Percentiles rank a stretch among this genome's conserved stretches.
These are phyloP conservation scores for Chalciporus piperatus DNA, from an alignment of 768 basidiomycete genomes.

Conservation along the genomic window DNA sequence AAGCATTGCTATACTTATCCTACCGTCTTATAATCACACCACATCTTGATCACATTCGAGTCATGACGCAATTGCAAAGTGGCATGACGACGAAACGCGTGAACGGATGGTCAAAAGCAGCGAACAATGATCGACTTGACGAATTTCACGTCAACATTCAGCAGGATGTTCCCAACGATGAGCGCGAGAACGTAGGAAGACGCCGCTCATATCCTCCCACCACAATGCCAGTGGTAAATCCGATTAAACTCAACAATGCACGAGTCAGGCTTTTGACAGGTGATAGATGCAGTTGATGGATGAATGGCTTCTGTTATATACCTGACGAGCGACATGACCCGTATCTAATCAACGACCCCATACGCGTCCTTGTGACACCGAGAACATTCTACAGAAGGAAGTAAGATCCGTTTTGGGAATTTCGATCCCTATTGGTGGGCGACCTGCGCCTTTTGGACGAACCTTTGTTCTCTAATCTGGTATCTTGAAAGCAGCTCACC, in stretches of 20 bases:
- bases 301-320: constrained; percentile 11
- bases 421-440: constrained; percentile 2
- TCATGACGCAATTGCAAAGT: background rate
- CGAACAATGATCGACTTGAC: constrained; percentile 5
- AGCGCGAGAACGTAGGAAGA: background rate
- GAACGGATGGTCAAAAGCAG: constrained; percentile 4
- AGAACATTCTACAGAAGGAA: background rate
- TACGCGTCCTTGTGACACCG: background rate
- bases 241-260: constrained; percentile 13
- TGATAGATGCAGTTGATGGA: background rate
- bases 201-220: constrained; percentile 10
- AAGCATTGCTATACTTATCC: background rate
- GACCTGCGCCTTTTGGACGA: constrained; percentile 1
- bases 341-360: constrained; percentile 12
- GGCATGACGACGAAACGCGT: background rate
- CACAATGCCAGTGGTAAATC: background rate
- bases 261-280: constrained; percentile 7
- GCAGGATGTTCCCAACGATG: background rate
- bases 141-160: background rate
- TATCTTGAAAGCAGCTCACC: constrained; percentile 3
- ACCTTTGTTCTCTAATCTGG: constrained; percentile 3
- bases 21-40: constrained; percentile 8
- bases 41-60: background rate
- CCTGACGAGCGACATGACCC: constrained; percentile 16
- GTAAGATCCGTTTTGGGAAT: constrained; percentile 1